Conservation (phyloP, 2,329 filamentous ascomycete genomes). For the Anthostomella pinea region DNA sequence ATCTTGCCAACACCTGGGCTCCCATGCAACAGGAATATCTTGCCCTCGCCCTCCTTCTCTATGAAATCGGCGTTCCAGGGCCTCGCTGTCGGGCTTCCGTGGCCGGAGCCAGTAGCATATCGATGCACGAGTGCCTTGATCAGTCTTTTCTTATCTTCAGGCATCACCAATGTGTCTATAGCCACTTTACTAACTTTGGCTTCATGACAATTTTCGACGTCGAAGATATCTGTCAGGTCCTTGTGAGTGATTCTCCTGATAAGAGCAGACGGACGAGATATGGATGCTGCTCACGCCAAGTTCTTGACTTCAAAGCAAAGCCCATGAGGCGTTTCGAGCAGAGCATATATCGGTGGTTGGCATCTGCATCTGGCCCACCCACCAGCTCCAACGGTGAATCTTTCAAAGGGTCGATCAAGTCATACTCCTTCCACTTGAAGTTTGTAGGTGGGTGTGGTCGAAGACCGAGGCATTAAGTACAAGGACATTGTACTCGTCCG, state of each 20-base stretch:
- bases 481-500: too few species aligned
- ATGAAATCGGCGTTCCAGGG: slow-evolving; percentile 22
- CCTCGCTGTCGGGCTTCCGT: not conserved
- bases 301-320: not conserved
- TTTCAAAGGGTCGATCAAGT: not conserved
- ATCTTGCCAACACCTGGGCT: slow-evolving; percentile 19
- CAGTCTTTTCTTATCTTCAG: slow-evolving; percentile 10
- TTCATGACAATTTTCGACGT: too few species aligned
- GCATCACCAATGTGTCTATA: slow-evolving; percentile 12
- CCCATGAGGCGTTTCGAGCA: not conserved
- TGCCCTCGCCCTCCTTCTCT: slow-evolving; percentile 21
- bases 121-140: slow-evolving; percentile 14
- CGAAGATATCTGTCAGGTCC: too few species aligned
- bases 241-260: too few species aligned
- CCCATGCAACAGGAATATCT: slow-evolving; percentile 26
- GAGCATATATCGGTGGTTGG: slow-evolving; percentile 1
- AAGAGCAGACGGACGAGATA: too few species aligned
- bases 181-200: not conserved
- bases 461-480: too few species aligned
- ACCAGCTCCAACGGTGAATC: not conserved
- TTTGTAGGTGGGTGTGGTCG: too few species aligned
- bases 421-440: not conserved
- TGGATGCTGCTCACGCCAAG: slow-evolving; percentile 1
- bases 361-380: too few species aligned
- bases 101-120: slow-evolving; percentile 1